phyloP scores from a whole-genome alignment of 495 filamentous ascomycete genomes.

The Cairneyella variabilis region DNA sequence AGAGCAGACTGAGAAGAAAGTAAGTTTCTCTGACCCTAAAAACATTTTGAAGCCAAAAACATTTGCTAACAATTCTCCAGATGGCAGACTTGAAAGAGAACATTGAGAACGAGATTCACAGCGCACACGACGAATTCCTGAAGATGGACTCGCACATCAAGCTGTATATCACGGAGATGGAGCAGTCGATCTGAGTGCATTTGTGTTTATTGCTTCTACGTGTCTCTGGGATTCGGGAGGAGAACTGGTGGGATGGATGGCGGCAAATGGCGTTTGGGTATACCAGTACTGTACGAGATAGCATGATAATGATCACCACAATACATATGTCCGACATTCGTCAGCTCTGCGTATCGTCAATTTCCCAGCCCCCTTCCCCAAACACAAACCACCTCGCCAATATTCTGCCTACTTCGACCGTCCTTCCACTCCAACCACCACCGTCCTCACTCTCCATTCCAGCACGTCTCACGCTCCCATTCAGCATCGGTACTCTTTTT shows the following conservation, averaged over 20 bases:
- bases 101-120: constrained; percentile 87
- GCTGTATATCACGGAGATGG: constrained; percentile 98
- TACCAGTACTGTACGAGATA: constrained; percentile 25
- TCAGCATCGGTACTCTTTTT: constrained; percentile 60
- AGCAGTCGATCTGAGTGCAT: constrained; percentile 64
- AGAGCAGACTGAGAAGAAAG: constrained; percentile 98
- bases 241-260: background rate
- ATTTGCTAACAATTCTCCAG: constrained; percentile 48
- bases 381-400: constrained; percentile 66
- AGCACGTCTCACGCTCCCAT: constrained; percentile 46
- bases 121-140: constrained; percentile 85
- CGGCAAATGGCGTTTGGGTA: constrained; percentile 24
- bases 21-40: constrained; percentile 34
- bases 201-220: constrained; percentile 10
- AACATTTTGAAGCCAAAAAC: background rate
- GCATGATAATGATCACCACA: constrained; percentile 22
- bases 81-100: constrained; percentile 97
- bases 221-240: constrained; percentile 13
- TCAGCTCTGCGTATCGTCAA: no score
- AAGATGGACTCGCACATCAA: constrained; percentile 97
- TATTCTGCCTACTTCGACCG: constrained; percentile 59
- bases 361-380: constrained; percentile 14
- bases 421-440: constrained; percentile 60
- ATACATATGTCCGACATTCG: no score
- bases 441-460: constrained; percentile 47